A percentile compares a stretch with the other conserved stretches of the same genome.
Evolutionary conservation across 768 basidiomycete species (phyloP).

Genomic region (Naganishia friedmannii): DNA sequence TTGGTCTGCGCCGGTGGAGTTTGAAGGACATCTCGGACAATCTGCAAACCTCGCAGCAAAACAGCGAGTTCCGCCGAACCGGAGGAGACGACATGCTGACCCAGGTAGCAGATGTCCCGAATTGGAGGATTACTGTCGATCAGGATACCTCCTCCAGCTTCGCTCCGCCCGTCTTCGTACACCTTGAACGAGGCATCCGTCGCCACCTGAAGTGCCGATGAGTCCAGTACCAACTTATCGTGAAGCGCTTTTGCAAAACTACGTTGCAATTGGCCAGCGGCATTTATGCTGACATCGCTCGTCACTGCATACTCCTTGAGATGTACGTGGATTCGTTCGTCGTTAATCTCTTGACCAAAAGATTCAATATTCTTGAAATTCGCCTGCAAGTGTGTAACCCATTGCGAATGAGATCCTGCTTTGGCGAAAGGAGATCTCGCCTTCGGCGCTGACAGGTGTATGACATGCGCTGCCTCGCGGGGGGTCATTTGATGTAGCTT

Average conservation of each 20-base stretch:
- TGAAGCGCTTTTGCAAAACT: not conserved
- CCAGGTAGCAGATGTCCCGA: not conserved
- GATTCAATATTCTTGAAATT: not conserved
- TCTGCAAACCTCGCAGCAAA: conserved; percentile 5
- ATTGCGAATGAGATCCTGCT: not conserved
- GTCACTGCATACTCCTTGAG: not conserved
- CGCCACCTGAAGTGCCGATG: not conserved
- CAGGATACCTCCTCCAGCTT: not conserved
- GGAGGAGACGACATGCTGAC: not conserved
- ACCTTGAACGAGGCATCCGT: not conserved
- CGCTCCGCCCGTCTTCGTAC: not conserved
- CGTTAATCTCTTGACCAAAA: not conserved
- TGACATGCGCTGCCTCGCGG: not conserved
- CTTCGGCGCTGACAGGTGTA: not conserved
- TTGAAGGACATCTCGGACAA: not conserved
- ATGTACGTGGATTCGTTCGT: not conserved
- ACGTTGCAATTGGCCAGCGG: not conserved
- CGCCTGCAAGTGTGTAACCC: not conserved
- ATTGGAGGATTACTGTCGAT: not conserved
- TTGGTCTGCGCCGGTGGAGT: no score
- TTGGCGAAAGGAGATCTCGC: not conserved
- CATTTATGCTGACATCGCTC: conserved; percentile 4
- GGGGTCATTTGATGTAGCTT: not conserved
- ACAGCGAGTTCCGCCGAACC: not conserved
- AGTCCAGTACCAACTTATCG: not conserved